A percentile compares a stretch with the other conserved stretches of the same genome.
Conservation (phyloP, 2,329 filamentous ascomycete genomes). For the Emmonsia crescens region DNA sequence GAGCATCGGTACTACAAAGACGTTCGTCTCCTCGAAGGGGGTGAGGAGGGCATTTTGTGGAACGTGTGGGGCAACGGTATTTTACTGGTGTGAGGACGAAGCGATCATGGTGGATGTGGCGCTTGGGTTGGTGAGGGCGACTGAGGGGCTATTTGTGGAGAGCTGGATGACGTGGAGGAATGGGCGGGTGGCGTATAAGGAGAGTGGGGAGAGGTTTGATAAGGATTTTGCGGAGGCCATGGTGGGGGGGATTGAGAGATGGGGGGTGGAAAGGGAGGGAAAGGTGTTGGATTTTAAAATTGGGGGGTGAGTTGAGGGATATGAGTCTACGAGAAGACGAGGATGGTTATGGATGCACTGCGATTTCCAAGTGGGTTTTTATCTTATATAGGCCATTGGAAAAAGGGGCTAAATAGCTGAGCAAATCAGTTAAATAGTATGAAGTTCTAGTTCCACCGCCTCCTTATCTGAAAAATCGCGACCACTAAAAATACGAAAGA, state of each 20-base stretch:
- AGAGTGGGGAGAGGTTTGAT: neutral
- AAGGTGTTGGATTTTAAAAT: neutral
- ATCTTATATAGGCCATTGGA: neutral
- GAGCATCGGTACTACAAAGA: constrained; percentile 29
- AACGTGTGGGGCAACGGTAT: constrained; percentile 36
- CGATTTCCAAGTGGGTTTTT: neutral
- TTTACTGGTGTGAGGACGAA: constrained; percentile 28
- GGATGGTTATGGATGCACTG: neutral
- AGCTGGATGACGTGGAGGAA: constrained; percentile 34
- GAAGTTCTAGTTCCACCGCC: neutral
- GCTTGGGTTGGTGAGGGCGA: constrained; percentile 30
- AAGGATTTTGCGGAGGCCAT: neutral
- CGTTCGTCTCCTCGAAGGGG: constrained; percentile 27
- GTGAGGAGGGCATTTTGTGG: constrained; percentile 36
- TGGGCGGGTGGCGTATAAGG: neutral
- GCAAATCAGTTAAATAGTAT: neutral
- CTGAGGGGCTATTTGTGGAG: constrained; percentile 31
- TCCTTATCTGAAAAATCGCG: neutral
- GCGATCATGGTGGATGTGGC: constrained; percentile 32
- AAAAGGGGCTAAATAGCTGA: no score
- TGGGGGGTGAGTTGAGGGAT: neutral
- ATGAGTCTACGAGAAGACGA: neutral
- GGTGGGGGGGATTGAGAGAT: neutral
- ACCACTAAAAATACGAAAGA: neutral
- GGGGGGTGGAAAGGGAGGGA: neutral